Evolutionary conservation across 148 eudicot species (phyloP).

Genomic region (Amaranthus hypochondriacus): DNA sequence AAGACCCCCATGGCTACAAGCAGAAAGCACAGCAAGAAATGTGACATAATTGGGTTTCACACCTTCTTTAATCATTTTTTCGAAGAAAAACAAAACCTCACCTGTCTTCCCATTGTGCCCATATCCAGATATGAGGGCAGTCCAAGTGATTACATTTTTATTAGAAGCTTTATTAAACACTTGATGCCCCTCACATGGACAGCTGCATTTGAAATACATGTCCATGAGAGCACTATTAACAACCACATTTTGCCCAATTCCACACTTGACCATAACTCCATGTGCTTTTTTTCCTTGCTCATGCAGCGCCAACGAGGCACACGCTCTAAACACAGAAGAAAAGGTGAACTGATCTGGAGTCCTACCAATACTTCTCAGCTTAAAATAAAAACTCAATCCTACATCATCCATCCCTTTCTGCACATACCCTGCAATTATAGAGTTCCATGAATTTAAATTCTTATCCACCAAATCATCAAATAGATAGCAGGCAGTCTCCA

Average conservation of each 20-base stretch:
- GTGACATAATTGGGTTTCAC: constrained; percentile 70
- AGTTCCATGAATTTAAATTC: constrained; percentile 68
- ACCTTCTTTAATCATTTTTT: constrained; percentile 67
- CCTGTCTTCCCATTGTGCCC: constrained; percentile 61
- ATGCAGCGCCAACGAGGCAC: constrained; percentile 61
- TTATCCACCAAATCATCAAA: constrained; percentile 40
- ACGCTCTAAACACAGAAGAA: constrained; percentile 78
- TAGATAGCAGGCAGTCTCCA: constrained; percentile 47
- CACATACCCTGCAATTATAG: constrained; percentile 79
- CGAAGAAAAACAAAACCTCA: constrained; percentile 54
- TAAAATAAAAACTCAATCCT: constrained; percentile 55
- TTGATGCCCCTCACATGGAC: constrained; percentile 53
- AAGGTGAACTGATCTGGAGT: constrained; percentile 80
- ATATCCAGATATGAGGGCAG: constrained; percentile 71
- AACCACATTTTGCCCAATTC: constrained; percentile 51
- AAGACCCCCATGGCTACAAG: constrained; percentile 93
- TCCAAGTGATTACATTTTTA: constrained; percentile 80
- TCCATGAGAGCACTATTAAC: constrained; percentile 80
- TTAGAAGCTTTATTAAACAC: constrained; percentile 49
- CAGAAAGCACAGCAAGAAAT: constrained; percentile 83
- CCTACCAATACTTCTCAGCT: constrained; percentile 55
- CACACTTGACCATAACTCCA: constrained; percentile 58
- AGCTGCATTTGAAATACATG: constrained; percentile 91
- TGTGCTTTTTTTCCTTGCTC: constrained; percentile 83
- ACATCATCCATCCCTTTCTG: constrained; percentile 66